Evolutionary conservation across 2,329 filamentous ascomycete genomes (phyloP).

Genomic region (Claviceps sorghi): DNA sequence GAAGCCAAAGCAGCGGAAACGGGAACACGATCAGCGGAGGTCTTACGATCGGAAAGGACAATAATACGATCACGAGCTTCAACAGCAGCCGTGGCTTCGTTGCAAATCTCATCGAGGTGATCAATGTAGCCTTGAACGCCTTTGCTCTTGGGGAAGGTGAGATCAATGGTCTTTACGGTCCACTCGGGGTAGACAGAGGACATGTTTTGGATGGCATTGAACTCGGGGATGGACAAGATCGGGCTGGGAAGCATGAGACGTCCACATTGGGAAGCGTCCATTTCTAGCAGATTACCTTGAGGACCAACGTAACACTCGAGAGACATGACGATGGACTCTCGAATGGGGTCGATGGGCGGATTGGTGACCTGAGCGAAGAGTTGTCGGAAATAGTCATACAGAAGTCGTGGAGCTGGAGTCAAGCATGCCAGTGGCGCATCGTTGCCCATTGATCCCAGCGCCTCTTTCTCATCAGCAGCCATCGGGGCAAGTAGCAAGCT

Average conservation of each 20-base stretch:
- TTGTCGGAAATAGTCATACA: constrained; percentile 95
- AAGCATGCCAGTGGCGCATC: constrained; percentile 86
- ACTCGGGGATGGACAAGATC: constrained; percentile 76
- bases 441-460: constrained; percentile 94
- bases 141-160: constrained; percentile 80
- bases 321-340: constrained; percentile 97
- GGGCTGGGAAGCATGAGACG: constrained; percentile 77
- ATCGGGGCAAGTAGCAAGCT: constrained; percentile 83
- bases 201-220: constrained; percentile 75
- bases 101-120: constrained; percentile 77
- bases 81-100: constrained; percentile 70
- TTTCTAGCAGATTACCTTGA: constrained; percentile 87
- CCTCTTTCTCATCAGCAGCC: constrained; percentile 95
- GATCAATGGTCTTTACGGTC: constrained; percentile 80
- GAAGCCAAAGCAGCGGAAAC: constrained; percentile 80
- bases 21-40: constrained; percentile 65
- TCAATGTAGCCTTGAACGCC: constrained; percentile 74
- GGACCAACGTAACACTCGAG: constrained; percentile 91
- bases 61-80: constrained; percentile 73
- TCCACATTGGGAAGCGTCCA: constrained; percentile 79
- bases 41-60: constrained; percentile 77
- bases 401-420: constrained; percentile 72
- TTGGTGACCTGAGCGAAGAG: constrained; percentile 97
- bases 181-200: constrained; percentile 57
- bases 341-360: constrained; percentile 90